phyloP scores from a whole-genome alignment of 352 stramenopile species.

The Globisporangium takayamanum region DNA sequence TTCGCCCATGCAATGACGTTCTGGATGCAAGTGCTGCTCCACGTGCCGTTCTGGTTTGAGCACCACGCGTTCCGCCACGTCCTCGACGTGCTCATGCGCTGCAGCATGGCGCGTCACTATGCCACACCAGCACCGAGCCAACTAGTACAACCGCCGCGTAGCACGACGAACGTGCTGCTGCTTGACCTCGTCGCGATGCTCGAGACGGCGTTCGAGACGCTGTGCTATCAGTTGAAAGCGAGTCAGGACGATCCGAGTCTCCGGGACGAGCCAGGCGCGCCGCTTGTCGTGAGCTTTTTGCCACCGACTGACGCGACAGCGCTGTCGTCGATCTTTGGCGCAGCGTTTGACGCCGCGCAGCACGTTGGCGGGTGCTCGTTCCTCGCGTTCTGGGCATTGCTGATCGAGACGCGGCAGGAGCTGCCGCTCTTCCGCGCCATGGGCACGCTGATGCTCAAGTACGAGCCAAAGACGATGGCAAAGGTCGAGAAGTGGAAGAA shows the following conservation, averaged over 20 bases:
- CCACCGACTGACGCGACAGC: conserved; percentile 33
- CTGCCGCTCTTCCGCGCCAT: conserved; percentile 56
- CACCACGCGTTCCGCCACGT: conserved; percentile 60
- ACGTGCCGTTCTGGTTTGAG: conserved; percentile 78
- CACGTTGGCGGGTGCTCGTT: conserved; percentile 61
- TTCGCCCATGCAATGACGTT: conserved; percentile 40
- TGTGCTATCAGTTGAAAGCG: conserved; percentile 29
- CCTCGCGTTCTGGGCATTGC: conserved; percentile 56
- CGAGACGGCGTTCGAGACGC: conserved; percentile 28
- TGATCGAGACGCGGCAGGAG: conserved; percentile 77
- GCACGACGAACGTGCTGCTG: conserved; percentile 14
- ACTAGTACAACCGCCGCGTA: background rate
- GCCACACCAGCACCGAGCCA: background rate
- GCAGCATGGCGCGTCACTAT: conserved; percentile 37
- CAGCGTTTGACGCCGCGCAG: conserved; percentile 46
- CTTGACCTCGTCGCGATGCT: conserved; percentile 32
- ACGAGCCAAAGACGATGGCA: conserved; percentile 68
- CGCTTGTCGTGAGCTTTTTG: conserved; percentile 59
- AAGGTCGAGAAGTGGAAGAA: conserved; percentile 78
- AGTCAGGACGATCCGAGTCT: conserved; percentile 23
- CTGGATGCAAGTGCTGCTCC: conserved; percentile 56
- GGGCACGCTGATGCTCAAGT: conserved; percentile 67
- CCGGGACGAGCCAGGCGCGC: conserved; percentile 25
- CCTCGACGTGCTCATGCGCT: conserved; percentile 58
- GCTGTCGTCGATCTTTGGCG: conserved; percentile 65